These are phyloP conservation scores for Mucor plumbeus DNA, from an alignment of 371 early-diverging fungal genomes.

Conservation along the genomic window DNA sequence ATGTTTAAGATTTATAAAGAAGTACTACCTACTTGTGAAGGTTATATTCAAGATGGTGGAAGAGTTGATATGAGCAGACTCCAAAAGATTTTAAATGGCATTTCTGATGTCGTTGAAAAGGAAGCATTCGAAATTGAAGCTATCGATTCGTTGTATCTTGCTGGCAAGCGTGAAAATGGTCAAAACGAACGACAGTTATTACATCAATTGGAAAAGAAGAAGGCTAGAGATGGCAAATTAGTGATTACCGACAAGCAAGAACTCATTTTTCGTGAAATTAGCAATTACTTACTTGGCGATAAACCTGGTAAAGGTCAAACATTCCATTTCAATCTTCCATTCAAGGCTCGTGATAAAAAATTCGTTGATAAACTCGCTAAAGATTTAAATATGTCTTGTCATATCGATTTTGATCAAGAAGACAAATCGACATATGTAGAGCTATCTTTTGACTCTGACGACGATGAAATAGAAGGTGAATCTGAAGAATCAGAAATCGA, in stretches of 20 bases:
- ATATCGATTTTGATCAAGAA: slow-evolving; percentile 43
- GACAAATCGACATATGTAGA: slow-evolving; percentile 54
- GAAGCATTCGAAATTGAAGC: slow-evolving; percentile 71
- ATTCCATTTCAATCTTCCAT: slow-evolving; percentile 53
- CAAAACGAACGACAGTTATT: slow-evolving; percentile 48
- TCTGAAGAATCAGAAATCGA: slow-evolving; percentile 46
- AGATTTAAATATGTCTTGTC: slow-evolving; percentile 66
- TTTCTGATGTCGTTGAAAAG: slow-evolving; percentile 65
- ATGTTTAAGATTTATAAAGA: slow-evolving; percentile 88
- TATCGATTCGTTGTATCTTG: slow-evolving; percentile 63
- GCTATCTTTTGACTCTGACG: slow-evolving; percentile 46
- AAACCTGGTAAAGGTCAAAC: slow-evolving; percentile 22
- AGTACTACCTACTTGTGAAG: slow-evolving; percentile 70
- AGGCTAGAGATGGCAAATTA: slow-evolving; percentile 35
- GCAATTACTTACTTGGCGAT: slow-evolving; percentile 50
- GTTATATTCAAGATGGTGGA: slow-evolving; percentile 90
- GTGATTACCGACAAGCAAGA: slow-evolving; percentile 67
- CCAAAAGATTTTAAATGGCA: slow-evolving; percentile 65
- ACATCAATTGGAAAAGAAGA: slow-evolving; percentile 54
- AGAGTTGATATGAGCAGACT: slow-evolving; percentile 66
- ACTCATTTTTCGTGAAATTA: slow-evolving; percentile 59
- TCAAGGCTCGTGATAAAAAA: slow-evolving; percentile 62
- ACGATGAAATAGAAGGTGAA: slow-evolving; percentile 54
- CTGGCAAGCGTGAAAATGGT: slow-evolving; percentile 59
- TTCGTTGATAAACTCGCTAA: slow-evolving; percentile 68